Percentiles rank a stretch among this genome's conserved stretches.
Evolutionary conservation across 2,329 filamentous ascomycete species (phyloP).

Genomic region (Nothophoma quercina): DNA sequence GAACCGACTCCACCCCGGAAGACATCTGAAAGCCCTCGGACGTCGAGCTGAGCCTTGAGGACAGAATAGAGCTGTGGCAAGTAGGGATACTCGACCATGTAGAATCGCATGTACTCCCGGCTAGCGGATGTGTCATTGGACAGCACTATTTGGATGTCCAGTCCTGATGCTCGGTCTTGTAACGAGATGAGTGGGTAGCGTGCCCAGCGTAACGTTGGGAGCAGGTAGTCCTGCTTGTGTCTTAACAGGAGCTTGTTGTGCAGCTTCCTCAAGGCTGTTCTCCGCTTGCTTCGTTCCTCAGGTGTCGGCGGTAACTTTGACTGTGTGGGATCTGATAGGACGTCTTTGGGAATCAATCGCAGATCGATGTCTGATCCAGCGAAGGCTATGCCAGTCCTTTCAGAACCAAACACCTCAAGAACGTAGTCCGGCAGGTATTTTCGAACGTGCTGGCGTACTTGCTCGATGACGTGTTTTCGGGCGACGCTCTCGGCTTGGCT

Average conservation of each 20-base stretch:
- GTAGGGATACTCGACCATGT: conserved; percentile 58
- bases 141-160: conserved; percentile 62
- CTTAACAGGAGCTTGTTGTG: not conserved
- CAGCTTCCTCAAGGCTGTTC: conserved; percentile 13
- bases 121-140: conserved; percentile 51
- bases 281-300: conserved; percentile 12
- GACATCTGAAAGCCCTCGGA: conserved; percentile 58
- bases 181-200: conserved; percentile 53
- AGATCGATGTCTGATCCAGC: conserved; percentile 64
- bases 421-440: conserved; percentile 29
- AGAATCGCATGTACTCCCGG: conserved; percentile 55
- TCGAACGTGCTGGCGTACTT: conserved; percentile 32
- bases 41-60: conserved; percentile 59
- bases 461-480: conserved; percentile 44
- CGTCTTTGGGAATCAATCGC: conserved; percentile 40
- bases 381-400: conserved; percentile 60
- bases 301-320: conserved; percentile 26
- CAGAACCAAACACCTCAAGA: conserved; percentile 62
- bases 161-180: conserved; percentile 56
- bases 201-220: conserved; percentile 33
- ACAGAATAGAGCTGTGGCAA: conserved; percentile 59
- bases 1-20: conserved; percentile 60
- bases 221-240: conserved; percentile 17
- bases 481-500: conserved; percentile 53
- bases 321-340: conserved; percentile 4